Percentiles rank a stretch among this genome's conserved stretches.
Conservation (phyloP, 495 filamentous ascomycete species). For the Daldinia childiae region DNA sequence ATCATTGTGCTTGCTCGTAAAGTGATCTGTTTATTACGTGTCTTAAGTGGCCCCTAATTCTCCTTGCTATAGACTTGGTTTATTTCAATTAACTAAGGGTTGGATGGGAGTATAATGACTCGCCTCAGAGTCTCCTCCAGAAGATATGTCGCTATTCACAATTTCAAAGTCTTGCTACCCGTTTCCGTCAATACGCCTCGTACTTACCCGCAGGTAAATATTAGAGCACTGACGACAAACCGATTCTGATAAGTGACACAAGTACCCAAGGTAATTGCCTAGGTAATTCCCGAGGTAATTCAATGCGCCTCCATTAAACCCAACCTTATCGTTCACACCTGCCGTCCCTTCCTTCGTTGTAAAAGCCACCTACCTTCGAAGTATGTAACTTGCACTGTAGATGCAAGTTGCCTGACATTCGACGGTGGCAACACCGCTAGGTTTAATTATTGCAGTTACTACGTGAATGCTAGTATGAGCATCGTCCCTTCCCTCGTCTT, state of each 20-base stretch:
- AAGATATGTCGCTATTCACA: not conserved
- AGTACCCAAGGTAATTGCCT: not conserved
- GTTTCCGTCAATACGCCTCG: not conserved
- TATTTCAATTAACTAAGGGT: too few species aligned
- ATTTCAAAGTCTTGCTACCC: not conserved
- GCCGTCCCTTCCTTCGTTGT: not conserved
- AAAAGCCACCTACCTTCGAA: not conserved
- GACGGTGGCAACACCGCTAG: not conserved
- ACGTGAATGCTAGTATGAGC: not conserved
- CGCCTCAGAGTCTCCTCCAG: not conserved
- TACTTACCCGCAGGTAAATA: not conserved
- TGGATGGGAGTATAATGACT: too few species aligned
- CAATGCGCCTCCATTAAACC: not conserved
- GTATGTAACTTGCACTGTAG: not conserved
- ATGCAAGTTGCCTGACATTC: not conserved
- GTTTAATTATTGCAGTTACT: not conserved
- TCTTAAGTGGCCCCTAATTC: too few species aligned
- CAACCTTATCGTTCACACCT: not conserved
- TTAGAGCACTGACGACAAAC: not conserved
- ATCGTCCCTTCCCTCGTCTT: not conserved
- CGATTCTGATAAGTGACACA: not conserved
- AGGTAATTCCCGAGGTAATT: not conserved
- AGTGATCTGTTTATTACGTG: not conserved
- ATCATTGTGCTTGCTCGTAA: not conserved
- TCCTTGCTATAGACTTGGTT: too few species aligned